Evolutionary conservation across 805 yeast species (phyloP).

Genomic region (Lachancea sp.): DNA sequence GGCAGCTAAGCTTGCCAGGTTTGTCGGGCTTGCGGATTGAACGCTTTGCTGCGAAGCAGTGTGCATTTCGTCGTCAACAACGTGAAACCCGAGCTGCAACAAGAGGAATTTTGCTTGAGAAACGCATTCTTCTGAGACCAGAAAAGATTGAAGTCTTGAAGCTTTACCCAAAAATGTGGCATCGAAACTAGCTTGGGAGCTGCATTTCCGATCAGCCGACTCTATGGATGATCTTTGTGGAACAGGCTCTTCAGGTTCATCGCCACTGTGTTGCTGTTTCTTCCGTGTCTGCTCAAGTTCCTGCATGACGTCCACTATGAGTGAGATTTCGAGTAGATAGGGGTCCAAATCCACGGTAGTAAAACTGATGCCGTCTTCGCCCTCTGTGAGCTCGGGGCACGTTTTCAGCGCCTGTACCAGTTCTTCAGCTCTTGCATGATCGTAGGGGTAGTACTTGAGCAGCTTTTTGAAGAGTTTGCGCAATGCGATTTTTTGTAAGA

Average conservation of each 20-base stretch:
- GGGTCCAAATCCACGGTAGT: constrained; percentile 43
- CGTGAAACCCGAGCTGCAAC: constrained; percentile 28
- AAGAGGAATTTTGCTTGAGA: constrained; percentile 38
- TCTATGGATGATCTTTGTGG: not conserved
- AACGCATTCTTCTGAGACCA: constrained; percentile 39
- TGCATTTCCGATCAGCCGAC: not conserved
- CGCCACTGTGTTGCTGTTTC: not conserved
- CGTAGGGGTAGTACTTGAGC: constrained; percentile 20
- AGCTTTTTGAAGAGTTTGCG: constrained; percentile 55
- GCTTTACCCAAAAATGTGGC: constrained; percentile 33
- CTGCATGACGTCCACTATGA: constrained; percentile 36
- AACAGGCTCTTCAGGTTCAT: not conserved
- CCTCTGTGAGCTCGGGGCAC: constrained; percentile 16
- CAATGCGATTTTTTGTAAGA: constrained; percentile 56
- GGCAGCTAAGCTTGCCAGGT: constrained; percentile 6
- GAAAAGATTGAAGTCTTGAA: constrained; percentile 31
- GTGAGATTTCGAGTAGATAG: constrained; percentile 43
- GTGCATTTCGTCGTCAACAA: constrained; percentile 24
- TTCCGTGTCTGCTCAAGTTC: constrained; percentile 13
- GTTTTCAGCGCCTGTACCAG: constrained; percentile 14
- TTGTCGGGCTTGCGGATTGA: constrained; percentile 10
- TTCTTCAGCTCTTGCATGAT: constrained; percentile 9
- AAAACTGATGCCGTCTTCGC: constrained; percentile 42
- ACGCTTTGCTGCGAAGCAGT: constrained; percentile 24
- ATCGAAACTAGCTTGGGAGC: constrained; percentile 31